phyloP scores from a whole-genome alignment of 2,329 filamentous ascomycete species.

The Eurotiales sp. region DNA sequence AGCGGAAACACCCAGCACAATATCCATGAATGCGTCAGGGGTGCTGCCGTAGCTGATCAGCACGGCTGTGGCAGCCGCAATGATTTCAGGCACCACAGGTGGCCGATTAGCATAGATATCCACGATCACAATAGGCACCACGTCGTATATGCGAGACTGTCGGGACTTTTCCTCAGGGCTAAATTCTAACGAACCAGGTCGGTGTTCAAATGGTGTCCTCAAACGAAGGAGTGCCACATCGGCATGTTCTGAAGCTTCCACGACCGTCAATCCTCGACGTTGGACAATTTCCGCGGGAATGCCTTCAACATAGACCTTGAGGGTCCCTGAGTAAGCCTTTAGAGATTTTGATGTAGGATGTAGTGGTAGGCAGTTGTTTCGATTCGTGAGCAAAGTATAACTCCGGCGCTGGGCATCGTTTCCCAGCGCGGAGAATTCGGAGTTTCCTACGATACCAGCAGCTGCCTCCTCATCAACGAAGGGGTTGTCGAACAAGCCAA shows the following conservation, averaged over 20 bases:
- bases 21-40: slow-evolving; percentile 40
- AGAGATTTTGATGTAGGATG: too few species aligned
- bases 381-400: slow-evolving; percentile 51
- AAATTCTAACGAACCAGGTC: not conserved
- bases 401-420: slow-evolving; percentile 61
- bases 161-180: not conserved
- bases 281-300: too few species aligned
- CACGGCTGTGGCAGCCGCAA: slow-evolving; percentile 20
- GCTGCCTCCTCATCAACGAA: slow-evolving; percentile 56
- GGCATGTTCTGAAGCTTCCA: not conserved
- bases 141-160: not conserved
- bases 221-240: not conserved
- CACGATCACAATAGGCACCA: not conserved
- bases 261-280: not conserved
- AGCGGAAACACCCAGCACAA: slow-evolving; percentile 32
- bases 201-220: not conserved
- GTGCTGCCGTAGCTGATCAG: not conserved
- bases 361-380: too few species aligned
- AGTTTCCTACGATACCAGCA: slow-evolving; percentile 52
- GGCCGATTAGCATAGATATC: not conserved
- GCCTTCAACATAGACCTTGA: too few species aligned
- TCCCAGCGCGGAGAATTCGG: slow-evolving; percentile 59
- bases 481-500: slow-evolving; percentile 68
- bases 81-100: slow-evolving; percentile 41
- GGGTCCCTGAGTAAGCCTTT: too few species aligned